phyloP scores from a whole-genome alignment of 2,329 filamentous ascomycete species.

The Xylaria sp. region DNA sequence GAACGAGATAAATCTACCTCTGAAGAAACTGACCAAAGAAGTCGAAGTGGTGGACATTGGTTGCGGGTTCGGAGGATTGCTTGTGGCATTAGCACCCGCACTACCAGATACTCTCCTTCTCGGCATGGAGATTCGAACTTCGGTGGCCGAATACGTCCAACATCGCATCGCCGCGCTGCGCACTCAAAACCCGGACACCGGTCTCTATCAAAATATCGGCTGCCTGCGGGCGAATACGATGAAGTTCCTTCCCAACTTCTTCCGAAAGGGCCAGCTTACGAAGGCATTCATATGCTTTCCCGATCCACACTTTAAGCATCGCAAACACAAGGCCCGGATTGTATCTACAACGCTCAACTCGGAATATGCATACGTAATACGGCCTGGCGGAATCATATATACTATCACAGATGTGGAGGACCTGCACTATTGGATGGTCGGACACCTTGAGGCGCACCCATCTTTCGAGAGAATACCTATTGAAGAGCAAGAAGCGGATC shows the following conservation, averaged over 20 bases:
- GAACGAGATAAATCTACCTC: constrained; percentile 24
- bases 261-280: constrained; percentile 79
- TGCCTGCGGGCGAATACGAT: constrained; percentile 95
- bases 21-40: constrained; percentile 66
- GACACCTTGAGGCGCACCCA: constrained; percentile 80
- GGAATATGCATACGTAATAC: constrained; percentile 90
- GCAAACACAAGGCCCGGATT: constrained; percentile 97
- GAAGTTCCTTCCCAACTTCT: constrained; percentile 99
- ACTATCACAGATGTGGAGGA: constrained; percentile 98
- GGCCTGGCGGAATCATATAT: constrained; percentile 87
- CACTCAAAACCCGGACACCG: constrained; percentile 64
- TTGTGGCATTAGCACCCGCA: constrained; percentile 83
- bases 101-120: constrained; percentile 85
- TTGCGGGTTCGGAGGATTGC: constrained; percentile 92
- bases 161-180: constrained; percentile 87
- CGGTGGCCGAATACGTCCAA: constrained; percentile 90
- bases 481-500: constrained; percentile 73
- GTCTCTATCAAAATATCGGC: constrained; percentile 83
- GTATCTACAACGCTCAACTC: constrained; percentile 88
- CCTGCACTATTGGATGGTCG: constrained; percentile 91
- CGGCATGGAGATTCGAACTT: constrained; percentile 90
- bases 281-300: constrained; percentile 99
- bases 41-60: constrained; percentile 97
- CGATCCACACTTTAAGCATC: constrained; percentile 96
- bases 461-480: constrained; percentile 80